These are phyloP conservation scores for Histomonas meleagridis DNA, from an alignment of 208 protist genomes.

Conservation along the genomic window DNA sequence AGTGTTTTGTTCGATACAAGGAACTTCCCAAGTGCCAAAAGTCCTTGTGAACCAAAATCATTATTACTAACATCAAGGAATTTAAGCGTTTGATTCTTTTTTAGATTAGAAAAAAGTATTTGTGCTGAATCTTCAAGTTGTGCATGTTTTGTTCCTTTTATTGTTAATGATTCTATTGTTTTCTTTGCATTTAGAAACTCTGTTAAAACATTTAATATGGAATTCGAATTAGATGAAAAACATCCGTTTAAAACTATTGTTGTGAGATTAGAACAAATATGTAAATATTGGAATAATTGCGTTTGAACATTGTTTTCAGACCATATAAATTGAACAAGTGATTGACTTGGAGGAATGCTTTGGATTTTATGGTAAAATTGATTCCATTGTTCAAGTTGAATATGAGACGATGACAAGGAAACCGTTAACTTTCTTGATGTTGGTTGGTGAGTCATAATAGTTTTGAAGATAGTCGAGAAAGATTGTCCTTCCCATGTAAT, in stretches of 20 bases:
- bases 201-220: neutral
- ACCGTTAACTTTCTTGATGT: neutral
- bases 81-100: neutral
- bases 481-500: neutral
- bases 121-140: neutral
- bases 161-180: neutral
- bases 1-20: neutral
- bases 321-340: neutral
- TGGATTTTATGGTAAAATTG: neutral
- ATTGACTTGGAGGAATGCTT: neutral
- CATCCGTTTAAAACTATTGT: neutral
- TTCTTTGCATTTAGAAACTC: neutral
- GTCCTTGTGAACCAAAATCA: neutral
- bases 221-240: neutral
- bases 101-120: neutral
- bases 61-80: neutral
- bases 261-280: neutral
- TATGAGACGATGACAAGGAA: neutral
- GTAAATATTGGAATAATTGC: neutral
- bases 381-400: neutral
- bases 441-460: neutral
- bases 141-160: neutral
- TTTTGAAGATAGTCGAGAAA: neutral
- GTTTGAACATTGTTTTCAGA: neutral
- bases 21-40: neutral